These are phyloP conservation scores for Zasmidium citrigriseum DNA, from an alignment of 2,329 filamentous ascomycete genomes.

Conservation along the genomic window DNA sequence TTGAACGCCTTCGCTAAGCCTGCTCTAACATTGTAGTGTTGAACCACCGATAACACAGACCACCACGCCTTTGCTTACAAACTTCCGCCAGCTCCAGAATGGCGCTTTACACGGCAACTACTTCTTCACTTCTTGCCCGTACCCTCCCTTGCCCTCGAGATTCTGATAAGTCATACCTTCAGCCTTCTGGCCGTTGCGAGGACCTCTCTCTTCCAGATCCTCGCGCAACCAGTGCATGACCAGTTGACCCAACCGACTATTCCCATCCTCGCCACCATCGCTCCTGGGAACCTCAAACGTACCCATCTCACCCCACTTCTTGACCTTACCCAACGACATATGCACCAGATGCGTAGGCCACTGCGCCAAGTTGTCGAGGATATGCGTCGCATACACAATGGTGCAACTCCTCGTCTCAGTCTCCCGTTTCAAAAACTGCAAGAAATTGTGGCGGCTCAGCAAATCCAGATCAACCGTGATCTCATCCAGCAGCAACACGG, in stretches of 20 bases:
- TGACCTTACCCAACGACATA: constrained; percentile 86
- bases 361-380: constrained; percentile 87
- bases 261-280: constrained; percentile 59
- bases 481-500: constrained; percentile 86
- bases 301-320: constrained; percentile 78
- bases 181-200: constrained; percentile 62
- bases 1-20: constrained; percentile 12
- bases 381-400: constrained; percentile 96
- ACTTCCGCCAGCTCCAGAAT: not conserved
- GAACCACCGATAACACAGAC: not conserved
- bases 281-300: constrained; percentile 63
- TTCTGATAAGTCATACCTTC: constrained; percentile 67
- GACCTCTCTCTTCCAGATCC: constrained; percentile 77
- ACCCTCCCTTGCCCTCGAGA: constrained; percentile 62
- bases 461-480: constrained; percentile 97
- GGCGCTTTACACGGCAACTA: not conserved
- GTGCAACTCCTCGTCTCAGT: constrained; percentile 81
- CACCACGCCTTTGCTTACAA: not conserved
- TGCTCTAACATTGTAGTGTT: not conserved
- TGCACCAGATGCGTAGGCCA: constrained; percentile 97
- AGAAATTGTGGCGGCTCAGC: constrained; percentile 78
- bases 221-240: constrained; percentile 84
- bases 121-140: constrained; percentile 52
- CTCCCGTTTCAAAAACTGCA: constrained; percentile 82
- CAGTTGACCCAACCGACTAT: constrained; percentile 82